Base-by-base conservation (phyloP, 2,329 filamentous ascomycete genomes). In the Talaromyces sp. region DNA sequence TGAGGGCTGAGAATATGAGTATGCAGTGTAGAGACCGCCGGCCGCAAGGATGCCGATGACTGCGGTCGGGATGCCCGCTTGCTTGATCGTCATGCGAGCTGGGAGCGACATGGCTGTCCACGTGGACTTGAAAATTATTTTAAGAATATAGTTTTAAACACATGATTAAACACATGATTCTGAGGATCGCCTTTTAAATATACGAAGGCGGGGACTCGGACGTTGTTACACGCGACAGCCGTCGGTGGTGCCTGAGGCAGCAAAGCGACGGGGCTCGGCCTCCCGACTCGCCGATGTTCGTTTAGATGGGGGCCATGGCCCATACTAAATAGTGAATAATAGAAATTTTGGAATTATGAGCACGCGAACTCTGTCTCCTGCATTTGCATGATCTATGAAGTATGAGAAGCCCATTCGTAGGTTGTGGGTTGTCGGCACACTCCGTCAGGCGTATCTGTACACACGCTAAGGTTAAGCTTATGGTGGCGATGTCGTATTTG, bases 11-110 rank as follows among this genome's bases (percentile, higher is more conserved):
- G 56, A 29, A 49, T 56, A 60, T 46, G 58, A 52, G 31, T 60
- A 60, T 21, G 58, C 58, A 17, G 54, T 27, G 32, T 60, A 60
- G 11, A 60, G 26, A 5, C 58, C 58, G 41, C 46, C 58, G 2
- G 35, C 54, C 14, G 58, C 54, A 31, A 55, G 41, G 10, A 60
- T 6, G 21, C 58, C 58, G n/a, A 60, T 14, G 24, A 60, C 46
- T 3, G 52, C 11, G 14, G 51, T 56, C 2, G 58, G 46, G n/a
- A 60, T 27, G 29, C 31, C 26, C 4, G 54, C 58, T 46, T 60
- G 54, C 38, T 53, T 60, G 13, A 26, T 26, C 3, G 43, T 29
- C 17, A 60, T 32, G 53, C 58, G 46, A 52, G 43, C 43, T 26
- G 43, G 35, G 35, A 38, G 35, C 17, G 35, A 19, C 43, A 50